Percentiles rank a stretch among this genome's conserved stretches.
Evolutionary conservation across 805 yeast genomes (phyloP).

Genomic region (Scheffersomyces amazonensis): DNA sequence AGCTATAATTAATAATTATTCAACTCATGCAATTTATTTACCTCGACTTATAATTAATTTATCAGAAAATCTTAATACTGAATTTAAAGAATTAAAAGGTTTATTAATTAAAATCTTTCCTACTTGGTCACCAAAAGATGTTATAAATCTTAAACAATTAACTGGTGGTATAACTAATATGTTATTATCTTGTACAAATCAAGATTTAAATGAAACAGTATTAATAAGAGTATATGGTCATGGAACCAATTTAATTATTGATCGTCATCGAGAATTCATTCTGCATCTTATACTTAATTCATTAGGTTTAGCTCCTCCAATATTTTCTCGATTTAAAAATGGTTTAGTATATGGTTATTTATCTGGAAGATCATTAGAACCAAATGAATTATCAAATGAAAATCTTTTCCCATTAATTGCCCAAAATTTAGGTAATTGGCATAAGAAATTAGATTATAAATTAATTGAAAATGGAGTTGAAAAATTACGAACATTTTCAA

Average conservation of each 20-base stretch:
- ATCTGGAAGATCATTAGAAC: constrained; percentile 59
- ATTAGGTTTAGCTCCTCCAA: constrained; percentile 62
- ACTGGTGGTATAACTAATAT: constrained; percentile 67
- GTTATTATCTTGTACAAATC: constrained; percentile 47
- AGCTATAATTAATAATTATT: constrained; percentile 19
- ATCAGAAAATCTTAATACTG: constrained; percentile 29
- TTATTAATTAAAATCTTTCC: constrained; percentile 46
- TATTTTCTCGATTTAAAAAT: constrained; percentile 65
- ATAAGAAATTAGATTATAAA: constrained; percentile 43
- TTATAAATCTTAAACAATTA: constrained; percentile 39
- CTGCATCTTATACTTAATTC: constrained; percentile 64
- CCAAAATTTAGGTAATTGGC: constrained; percentile 70
- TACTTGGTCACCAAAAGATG: constrained; percentile 23
- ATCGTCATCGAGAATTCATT: constrained; percentile 70
- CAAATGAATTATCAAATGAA: constrained; percentile 49
- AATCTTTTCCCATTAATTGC: constrained; percentile 57
- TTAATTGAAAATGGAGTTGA: constrained; percentile 47
- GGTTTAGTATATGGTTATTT: constrained; percentile 72
- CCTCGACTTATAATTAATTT: constrained; percentile 43
- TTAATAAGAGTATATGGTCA: constrained; percentile 72
- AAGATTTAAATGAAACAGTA: constrained; percentile 31
- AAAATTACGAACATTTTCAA: constrained; percentile 24
- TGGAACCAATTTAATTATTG: constrained; percentile 70
- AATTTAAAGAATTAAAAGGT: constrained; percentile 33
- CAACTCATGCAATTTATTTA: constrained; percentile 49